A percentile compares a stretch with the other conserved stretches of the same genome.
Evolutionary conservation across 371 early-diverging fungal genomes (phyloP).

Genomic region (Mucor lusitanicus): DNA sequence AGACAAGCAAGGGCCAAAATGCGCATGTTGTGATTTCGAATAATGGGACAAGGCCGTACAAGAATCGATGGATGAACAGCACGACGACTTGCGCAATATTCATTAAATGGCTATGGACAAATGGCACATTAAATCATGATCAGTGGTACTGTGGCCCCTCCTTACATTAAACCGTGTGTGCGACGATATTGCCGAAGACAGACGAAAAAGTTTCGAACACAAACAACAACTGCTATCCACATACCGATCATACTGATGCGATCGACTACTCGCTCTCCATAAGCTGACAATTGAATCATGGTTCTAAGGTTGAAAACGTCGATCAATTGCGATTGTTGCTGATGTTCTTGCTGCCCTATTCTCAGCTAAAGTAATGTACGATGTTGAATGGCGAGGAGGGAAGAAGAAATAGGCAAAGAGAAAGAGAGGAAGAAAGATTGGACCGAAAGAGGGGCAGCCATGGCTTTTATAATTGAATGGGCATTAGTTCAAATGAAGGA

Average conservation of each 20-base stretch:
- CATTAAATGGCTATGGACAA: slow-evolving; percentile 35
- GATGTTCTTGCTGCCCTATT: background rate
- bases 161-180: slow-evolving; percentile 47
- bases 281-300: slow-evolving; percentile 40
- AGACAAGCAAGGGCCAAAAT: slow-evolving; percentile 46
- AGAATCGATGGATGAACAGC: slow-evolving; percentile 40
- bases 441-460: background rate
- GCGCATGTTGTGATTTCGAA: slow-evolving; percentile 46
- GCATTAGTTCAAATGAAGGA: background rate
- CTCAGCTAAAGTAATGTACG: background rate
- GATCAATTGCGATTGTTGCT: background rate
- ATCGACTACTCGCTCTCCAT: slow-evolving; percentile 41
- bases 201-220: slow-evolving; percentile 41
- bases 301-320: no score
- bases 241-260: slow-evolving; percentile 48
- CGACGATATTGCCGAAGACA: slow-evolving; percentile 44
- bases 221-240: slow-evolving; percentile 42
- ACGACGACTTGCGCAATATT: slow-evolving; percentile 44
- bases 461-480: background rate
- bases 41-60: slow-evolving; percentile 46
- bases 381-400: background rate
- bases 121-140: background rate
- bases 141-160: background rate
- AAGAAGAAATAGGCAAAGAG: background rate
- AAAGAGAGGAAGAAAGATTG: background rate